These are phyloP conservation scores for Gymnopilus junonius DNA, from an alignment of 768 basidiomycete species.

Conservation along the genomic window DNA sequence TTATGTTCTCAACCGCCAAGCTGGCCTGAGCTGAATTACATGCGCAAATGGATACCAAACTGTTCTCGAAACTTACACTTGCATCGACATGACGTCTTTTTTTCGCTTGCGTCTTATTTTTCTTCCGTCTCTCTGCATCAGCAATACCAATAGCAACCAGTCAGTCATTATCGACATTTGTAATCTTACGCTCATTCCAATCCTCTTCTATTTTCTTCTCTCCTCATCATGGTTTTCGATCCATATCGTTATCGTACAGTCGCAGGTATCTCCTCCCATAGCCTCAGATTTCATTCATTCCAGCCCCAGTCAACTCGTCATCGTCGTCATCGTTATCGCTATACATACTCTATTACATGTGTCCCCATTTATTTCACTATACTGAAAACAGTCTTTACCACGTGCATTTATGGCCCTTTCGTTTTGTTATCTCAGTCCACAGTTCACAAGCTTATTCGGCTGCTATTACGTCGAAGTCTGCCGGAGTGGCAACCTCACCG, in stretches of 20 bases:
- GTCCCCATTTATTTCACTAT: not conserved
- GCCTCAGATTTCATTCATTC: not conserved
- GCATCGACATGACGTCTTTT: not conserved
- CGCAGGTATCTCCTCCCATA: not conserved
- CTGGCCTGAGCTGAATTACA: conserved; percentile 46
- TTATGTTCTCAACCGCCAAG: conserved; percentile 78
- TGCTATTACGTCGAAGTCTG: not conserved
- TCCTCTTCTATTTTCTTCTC: not conserved
- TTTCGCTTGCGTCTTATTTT: not conserved
- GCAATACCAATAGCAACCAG: not conserved
- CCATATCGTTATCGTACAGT: not conserved
- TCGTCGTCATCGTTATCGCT: conserved; percentile 1
- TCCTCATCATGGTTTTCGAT: not conserved
- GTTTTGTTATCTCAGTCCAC: not conserved
- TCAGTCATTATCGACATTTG: conserved; percentile 14
- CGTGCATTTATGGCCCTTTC: not conserved
- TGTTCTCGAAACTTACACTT: not conserved
- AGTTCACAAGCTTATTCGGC: not conserved
- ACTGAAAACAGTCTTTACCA: not conserved
- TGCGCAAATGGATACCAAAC: not conserved
- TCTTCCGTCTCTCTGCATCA: conserved; percentile 1
- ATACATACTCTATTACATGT: not conserved
- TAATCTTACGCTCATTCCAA: conserved; percentile 16
- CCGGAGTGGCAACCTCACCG: not conserved
- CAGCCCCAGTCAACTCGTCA: not conserved